phyloP scores from a whole-genome alignment of 805 yeast species.

The Kuraishia borneana region DNA sequence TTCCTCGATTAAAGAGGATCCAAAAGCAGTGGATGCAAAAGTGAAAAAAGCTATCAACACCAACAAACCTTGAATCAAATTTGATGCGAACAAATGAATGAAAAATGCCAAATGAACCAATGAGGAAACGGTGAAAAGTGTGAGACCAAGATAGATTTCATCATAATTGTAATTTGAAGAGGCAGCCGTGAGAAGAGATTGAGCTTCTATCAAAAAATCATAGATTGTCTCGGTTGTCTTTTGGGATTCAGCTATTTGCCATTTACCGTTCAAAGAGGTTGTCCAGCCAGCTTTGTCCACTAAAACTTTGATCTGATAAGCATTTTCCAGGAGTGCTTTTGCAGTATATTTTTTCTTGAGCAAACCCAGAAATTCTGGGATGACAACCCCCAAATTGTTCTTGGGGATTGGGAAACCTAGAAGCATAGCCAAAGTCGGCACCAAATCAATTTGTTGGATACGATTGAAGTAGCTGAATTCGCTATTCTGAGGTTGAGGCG shows the following conservation, averaged over 20 bases:
- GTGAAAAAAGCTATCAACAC: slow-evolving; percentile 18
- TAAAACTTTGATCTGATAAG: slow-evolving; percentile 41
- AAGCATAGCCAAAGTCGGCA: slow-evolving; percentile 55
- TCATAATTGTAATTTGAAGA: slow-evolving; percentile 65
- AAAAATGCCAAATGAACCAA: slow-evolving; percentile 17
- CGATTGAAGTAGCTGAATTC: slow-evolving; percentile 41
- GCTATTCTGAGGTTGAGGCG: slow-evolving; percentile 26
- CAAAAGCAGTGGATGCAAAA: slow-evolving; percentile 55
- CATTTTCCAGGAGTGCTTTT: slow-evolving; percentile 38
- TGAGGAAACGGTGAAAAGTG: slow-evolving; percentile 18
- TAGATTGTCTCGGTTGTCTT: slow-evolving; percentile 10
- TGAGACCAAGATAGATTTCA: slow-evolving; percentile 33
- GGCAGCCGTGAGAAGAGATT: slow-evolving; percentile 37
- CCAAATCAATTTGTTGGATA: slow-evolving; percentile 61
- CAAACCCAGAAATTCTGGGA: slow-evolving; percentile 42
- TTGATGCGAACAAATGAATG: slow-evolving; percentile 3
- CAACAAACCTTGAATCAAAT: slow-evolving; percentile 7
- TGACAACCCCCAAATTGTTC: slow-evolving; percentile 64
- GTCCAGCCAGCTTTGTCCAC: slow-evolving; percentile 18
- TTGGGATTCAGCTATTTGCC: slow-evolving; percentile 5
- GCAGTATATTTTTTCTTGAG: slow-evolving; percentile 29
- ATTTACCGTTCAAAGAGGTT: slow-evolving; percentile 5
- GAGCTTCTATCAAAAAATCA: slow-evolving; percentile 32
- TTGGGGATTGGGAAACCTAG: slow-evolving; percentile 59
- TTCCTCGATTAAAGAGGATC: slow-evolving; percentile 87